phyloP scores from a whole-genome alignment of 768 basidiomycete genomes.

The Russula foetens region DNA sequence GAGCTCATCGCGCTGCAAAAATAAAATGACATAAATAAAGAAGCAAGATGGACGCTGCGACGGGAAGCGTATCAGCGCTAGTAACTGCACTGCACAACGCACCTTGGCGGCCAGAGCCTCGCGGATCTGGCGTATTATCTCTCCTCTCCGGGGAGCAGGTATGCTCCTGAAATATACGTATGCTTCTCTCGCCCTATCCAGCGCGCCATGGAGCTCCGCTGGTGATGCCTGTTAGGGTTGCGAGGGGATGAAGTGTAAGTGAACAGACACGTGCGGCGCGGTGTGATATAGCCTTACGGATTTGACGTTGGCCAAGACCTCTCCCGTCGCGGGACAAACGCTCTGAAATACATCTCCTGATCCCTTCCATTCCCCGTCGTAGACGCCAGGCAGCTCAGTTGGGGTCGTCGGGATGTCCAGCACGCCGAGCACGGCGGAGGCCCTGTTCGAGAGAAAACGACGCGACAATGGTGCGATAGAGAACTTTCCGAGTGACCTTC shows the following conservation, averaged over 20 bases:
- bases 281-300: conserved; percentile 43
- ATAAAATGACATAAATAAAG: neutral
- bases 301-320: conserved; percentile 66
- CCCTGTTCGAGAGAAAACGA: conserved; percentile 54
- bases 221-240: conserved; percentile 46
- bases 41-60: too few species aligned
- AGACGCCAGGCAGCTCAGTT: conserved; percentile 64
- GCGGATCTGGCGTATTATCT: conserved; percentile 81
- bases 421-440: conserved; percentile 55
- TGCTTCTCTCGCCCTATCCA: conserved; percentile 69
- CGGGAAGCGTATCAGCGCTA: too few species aligned
- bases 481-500: conserved; percentile 7
- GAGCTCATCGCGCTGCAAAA: conserved; percentile 57
- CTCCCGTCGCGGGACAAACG: conserved; percentile 81
- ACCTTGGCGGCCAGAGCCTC: conserved; percentile 72
- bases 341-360: conserved; percentile 63
- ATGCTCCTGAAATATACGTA: conserved; percentile 61
- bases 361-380: conserved; percentile 77
- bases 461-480: conserved; percentile 29
- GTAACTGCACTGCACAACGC: neutral
- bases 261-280: too few species aligned
- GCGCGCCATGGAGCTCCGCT: conserved; percentile 58
- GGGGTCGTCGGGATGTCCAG: conserved; percentile 48
- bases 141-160: conserved; percentile 84
- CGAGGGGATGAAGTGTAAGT: neutral